Conservation (phyloP, 305 asterid genomes). For the Solanum aculeatissimum region DNA sequence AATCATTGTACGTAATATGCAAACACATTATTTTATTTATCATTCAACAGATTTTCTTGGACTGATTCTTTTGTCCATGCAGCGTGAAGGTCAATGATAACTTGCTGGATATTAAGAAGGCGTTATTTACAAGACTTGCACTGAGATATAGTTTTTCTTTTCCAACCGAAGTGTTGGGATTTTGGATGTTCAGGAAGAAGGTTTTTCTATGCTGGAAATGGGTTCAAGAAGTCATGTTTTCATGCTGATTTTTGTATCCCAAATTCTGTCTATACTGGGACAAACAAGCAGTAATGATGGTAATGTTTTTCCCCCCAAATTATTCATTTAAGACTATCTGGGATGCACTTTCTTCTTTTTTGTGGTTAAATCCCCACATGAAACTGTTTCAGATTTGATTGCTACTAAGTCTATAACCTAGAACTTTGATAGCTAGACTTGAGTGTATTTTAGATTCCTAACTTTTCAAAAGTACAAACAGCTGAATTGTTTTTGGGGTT, state of each 20-base stretch:
- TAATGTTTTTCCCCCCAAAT: constrained; percentile 16
- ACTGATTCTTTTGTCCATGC: neutral
- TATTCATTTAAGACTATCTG: neutral
- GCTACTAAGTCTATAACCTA: neutral
- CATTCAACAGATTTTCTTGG: neutral
- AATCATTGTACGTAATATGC: neutral
- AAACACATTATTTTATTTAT: neutral
- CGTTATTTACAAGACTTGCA: neutral
- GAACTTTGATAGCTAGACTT: neutral
- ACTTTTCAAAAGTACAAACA: neutral
- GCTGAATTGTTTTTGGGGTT: neutral
- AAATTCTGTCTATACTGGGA: constrained; percentile 20
- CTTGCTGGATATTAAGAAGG: neutral
- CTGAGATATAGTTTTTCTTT: neutral
- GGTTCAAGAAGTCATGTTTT: constrained; percentile 13
- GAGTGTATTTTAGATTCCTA: neutral
- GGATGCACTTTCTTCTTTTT: neutral
- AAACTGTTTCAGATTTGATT: neutral
- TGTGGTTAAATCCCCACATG: neutral
- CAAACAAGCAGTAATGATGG: constrained; percentile 42
- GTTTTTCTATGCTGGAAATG: constrained; percentile 25
- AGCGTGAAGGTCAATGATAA: neutral
- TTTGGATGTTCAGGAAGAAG: neutral
- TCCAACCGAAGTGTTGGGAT: neutral
- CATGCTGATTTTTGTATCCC: constrained; percentile 28